These are phyloP conservation scores for Desmodesmus armatus DNA, from an alignment of 139 green algal species.

Conservation along the genomic window DNA sequence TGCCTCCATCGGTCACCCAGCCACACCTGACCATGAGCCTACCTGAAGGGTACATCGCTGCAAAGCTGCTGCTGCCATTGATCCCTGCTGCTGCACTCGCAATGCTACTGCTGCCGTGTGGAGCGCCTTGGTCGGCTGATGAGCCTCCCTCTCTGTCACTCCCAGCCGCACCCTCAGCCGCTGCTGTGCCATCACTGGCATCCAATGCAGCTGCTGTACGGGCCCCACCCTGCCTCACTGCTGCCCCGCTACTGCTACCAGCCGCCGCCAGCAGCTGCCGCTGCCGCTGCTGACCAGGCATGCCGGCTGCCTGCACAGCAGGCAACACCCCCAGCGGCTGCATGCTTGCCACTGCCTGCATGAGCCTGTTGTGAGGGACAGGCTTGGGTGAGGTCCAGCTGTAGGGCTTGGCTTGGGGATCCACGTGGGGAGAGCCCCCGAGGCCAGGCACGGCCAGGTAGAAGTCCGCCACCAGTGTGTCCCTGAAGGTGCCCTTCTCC, in stretches of 20 bases:
- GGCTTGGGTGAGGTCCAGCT: constrained; percentile 37
- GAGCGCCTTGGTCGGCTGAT: neutral
- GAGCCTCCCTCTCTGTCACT: too few relatives aligned
- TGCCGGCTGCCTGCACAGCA: neutral
- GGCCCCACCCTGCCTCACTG: constrained; percentile 5
- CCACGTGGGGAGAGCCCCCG: constrained; percentile 57
- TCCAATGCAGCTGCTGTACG: neutral
- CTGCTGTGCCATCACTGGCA: neutral
- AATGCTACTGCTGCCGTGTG: neutral
- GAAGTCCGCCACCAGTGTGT: constrained; percentile 50
- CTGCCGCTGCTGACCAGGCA: neutral
- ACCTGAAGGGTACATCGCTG: constrained; percentile 57
- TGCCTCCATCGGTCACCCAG: constrained; percentile 54
- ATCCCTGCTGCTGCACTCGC: neutral
- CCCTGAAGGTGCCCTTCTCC: constrained; percentile 55
- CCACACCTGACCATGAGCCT: constrained; percentile 63
- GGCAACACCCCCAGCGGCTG: constrained; percentile 27
- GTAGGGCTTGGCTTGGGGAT: constrained; percentile 55
- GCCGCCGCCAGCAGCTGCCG: neutral
- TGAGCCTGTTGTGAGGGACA: constrained; percentile 19
- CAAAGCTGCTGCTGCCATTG: neutral
- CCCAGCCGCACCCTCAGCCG: neutral
- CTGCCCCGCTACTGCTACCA: neutral
- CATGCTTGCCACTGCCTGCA: neutral
- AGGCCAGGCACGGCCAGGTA: constrained; percentile 60